Base-by-base conservation (phyloP, 495 filamentous ascomycete genomes). In the Penicillium longicatenatum region DNA sequence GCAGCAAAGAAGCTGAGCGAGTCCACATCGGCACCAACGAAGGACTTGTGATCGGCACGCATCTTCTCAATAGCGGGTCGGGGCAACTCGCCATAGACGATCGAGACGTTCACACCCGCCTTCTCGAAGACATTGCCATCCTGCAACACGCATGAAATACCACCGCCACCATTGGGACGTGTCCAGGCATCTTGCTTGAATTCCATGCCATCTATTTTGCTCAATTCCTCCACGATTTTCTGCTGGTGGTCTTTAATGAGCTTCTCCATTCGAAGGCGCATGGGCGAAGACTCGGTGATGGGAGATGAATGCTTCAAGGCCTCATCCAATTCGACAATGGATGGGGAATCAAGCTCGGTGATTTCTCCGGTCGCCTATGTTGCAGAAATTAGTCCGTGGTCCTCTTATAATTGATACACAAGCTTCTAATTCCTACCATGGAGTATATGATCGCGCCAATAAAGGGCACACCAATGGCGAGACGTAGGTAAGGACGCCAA, bases 41-140 rank as follows among this genome's bases (percentile, higher is more conserved):
- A 82, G 39, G 88, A 92, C 78, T 96, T 97, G 79, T 98, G 94
- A 70, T 98, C 89, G 22, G 86, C 92, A 16, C 92, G 84, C 95
- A 99, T 98, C 73, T 94, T 92, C 54, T 86, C 77, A 51, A 99
- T 93, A 16, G 92, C 95, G 0, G 91, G 81, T 50, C 89, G 86
- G 11, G 94, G 93, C 14, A 99, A 80, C 35, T 89, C 90, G 57
- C 94, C 95, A 65, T 99, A 97, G 19, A 99, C 94, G 45, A 96
- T 84, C 45, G 89, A 93, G 60, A 92, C 93, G 64, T 95, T 96
- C 43, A 98, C 95, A 14, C 94, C 94, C 35, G 93, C 94, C 74
- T 99, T 99, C 75, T 99, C 94, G 70, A 98, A 99, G 30, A 98
- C 91, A 50, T 94, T 90, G 35, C 95, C 93, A 54, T 96, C 90